phyloP scores from a whole-genome alignment of 139 green algal genomes.

The Chlorella sp. region DNA sequence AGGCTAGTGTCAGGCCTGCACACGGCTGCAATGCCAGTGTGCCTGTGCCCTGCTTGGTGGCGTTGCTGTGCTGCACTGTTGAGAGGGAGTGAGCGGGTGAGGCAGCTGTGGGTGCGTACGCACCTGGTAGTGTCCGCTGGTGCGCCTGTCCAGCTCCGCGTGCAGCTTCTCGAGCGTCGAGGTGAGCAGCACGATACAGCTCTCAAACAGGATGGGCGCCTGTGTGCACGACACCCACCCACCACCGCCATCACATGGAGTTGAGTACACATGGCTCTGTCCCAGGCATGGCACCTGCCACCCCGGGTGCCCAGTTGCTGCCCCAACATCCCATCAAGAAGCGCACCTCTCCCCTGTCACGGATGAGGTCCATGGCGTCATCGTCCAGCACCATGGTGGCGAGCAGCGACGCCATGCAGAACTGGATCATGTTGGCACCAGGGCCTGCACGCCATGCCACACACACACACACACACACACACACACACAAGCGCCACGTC shows the following conservation, averaged over 20 bases:
- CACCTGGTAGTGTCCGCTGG: slow-evolving; percentile 14
- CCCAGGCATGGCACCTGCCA: too few species aligned
- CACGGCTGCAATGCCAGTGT: too few species aligned
- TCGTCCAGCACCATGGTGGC: slow-evolving; percentile 74
- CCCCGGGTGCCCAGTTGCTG: too few species aligned
- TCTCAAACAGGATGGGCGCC: slow-evolving; percentile 44
- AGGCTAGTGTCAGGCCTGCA: too few species aligned
- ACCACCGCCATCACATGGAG: too few species aligned
- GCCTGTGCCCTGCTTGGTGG: too few species aligned
- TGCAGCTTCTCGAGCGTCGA: slow-evolving; percentile 36
- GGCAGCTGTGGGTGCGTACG: background rate
- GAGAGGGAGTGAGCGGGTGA: background rate
- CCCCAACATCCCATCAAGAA: too few species aligned
- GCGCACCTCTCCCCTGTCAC: slow-evolving; percentile 4
- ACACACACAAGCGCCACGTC: too few species aligned
- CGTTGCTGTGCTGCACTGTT: background rate
- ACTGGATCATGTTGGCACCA: slow-evolving; percentile 44
- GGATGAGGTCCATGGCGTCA: slow-evolving; percentile 43
- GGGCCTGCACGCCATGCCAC: slow-evolving; percentile 9
- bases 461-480: background rate
- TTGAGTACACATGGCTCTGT: too few species aligned
- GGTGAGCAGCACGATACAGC: slow-evolving; percentile 39
- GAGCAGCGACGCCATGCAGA: slow-evolving; percentile 61
- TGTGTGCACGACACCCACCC: too few species aligned
- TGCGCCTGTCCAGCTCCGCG: slow-evolving; percentile 23